Conservation (phyloP, 208 protist genomes). For the Endotrypanum monterogeii region DNA sequence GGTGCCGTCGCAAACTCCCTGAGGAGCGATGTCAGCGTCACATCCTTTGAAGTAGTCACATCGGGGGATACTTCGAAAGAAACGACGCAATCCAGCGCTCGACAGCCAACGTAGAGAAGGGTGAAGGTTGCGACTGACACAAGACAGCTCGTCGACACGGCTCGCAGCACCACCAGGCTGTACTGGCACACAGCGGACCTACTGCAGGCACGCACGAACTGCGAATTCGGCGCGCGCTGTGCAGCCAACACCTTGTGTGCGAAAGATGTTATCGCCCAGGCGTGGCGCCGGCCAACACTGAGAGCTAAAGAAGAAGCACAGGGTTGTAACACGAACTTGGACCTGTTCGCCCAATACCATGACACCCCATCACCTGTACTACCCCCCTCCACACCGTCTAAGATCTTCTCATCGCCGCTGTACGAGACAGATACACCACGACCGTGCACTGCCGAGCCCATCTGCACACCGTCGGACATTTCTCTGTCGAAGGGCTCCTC, state of each 20-base stretch:
- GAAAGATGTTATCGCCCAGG: conserved; percentile 22
- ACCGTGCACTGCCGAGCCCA: conserved; percentile 16
- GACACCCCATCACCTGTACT: neutral
- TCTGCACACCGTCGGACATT: conserved; percentile 21
- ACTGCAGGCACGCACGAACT: conserved; percentile 35
- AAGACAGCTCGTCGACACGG: conserved; percentile 13
- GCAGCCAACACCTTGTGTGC: conserved; percentile 22
- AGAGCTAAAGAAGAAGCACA: conserved; percentile 5
- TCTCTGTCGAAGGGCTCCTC: conserved; percentile 18
- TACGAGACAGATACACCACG: conserved; percentile 25
- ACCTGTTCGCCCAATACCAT: neutral
- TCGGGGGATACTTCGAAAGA: neutral
- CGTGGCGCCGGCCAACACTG: conserved; percentile 12
- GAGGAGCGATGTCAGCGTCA: neutral
- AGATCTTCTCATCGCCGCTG: conserved; percentile 1
- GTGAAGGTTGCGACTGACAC: conserved; percentile 18
- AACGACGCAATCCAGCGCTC: conserved; percentile 9
- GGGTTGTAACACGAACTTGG: neutral
- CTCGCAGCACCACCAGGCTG: conserved; percentile 20
- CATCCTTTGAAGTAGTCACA: neutral
- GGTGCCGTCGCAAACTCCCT: neutral
- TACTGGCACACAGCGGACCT: conserved; percentile 23
- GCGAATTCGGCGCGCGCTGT: conserved; percentile 25
- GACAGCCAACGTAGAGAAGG: conserved; percentile 15
- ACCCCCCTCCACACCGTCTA: neutral